Evolutionary conservation across 345 rosid species (phyloP), one percentile per base, ranked within the genome.

Genomic region (Xanthoceras sorbifolium): DNA sequence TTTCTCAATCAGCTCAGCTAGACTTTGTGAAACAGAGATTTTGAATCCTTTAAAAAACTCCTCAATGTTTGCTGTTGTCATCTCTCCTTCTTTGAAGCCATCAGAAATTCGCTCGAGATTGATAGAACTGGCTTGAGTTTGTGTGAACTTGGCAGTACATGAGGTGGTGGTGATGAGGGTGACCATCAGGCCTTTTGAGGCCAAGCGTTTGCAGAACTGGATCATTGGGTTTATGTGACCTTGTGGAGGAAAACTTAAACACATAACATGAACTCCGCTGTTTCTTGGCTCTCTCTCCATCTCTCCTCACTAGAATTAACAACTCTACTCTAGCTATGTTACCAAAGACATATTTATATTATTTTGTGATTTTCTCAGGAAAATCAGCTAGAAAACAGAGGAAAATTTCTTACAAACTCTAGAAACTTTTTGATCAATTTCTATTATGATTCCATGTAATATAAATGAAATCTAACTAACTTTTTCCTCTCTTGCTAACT

Each of bases 221-320:
- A 82, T 28, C 82, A 82, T 72, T 32, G 85, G 85, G 59, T 82
- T 82, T 3, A 82, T 63, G 65, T 82, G 85, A 6, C 85, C 82
- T 32, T 82, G 85, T 11, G 61, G 31, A 2, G 80, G 85, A 65
- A 61, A 63, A 12, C 80, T 78, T 7, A 82, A 31, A 0, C 71
- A 76, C 22, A 73, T 17, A 2, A 77, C 76, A 52, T 71, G 80
- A 26, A n/a, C 59, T 67, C 15, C 55, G 6, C 11, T 17, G 52
- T 20, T 57, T 29, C 9, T n/a, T 14, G 10, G 31, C 31, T 61
- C 34, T 11, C 31, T 26, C 64, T 25, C 28, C 32, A 61, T 61
- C 34, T 61, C 18, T 10, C 64, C 55, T 5, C n/a, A 11, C 55
- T 50, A 4, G 3, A 32, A 32, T 32, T 4, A 32, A 32, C 4